Conservation (phyloP, 1,284 basidiomycete genomes). For the Heterobasidion annosum region DNA sequence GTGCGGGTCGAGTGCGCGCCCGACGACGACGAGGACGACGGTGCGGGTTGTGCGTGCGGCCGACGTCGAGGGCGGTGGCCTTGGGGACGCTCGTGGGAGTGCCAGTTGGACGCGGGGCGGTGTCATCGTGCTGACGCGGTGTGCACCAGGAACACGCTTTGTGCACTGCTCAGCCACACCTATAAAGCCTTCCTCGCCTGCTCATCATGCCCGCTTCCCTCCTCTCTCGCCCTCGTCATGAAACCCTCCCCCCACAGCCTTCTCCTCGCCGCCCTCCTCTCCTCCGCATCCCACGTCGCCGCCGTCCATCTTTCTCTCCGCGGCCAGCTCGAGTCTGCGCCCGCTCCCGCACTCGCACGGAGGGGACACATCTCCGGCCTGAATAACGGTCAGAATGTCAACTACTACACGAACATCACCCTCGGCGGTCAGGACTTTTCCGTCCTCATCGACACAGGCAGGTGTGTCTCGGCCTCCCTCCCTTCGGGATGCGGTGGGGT, state of each 20-base stretch:
- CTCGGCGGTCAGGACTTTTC: constrained; percentile 23
- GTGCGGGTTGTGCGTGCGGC: no score
- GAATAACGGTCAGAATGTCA: constrained; percentile 42
- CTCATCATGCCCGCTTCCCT: neutral
- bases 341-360: neutral
- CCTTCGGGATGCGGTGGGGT: neutral
- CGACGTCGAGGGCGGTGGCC: no score
- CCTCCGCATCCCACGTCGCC: neutral
- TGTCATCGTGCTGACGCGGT: no score
- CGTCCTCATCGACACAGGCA: constrained; percentile 32
- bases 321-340: constrained; percentile 10
- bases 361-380: constrained; percentile 25
- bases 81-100: no score
- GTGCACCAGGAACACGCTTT: no score
- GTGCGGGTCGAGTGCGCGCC: no score
- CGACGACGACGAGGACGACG: no score
- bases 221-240: constrained; percentile 1
- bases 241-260: constrained; percentile 1
- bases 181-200: no score
- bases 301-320: constrained; percentile 1
- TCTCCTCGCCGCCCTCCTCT: constrained; percentile 4
- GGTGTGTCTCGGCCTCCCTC: constrained; percentile 15
- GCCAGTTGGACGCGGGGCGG: no score
- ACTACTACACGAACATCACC: constrained; percentile 29
- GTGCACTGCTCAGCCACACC: no score